Evolutionary conservation across 2,329 filamentous ascomycete species (phyloP), one percentile per base, ranked within the genome.

Genomic region (Penicillium sp.): DNA sequence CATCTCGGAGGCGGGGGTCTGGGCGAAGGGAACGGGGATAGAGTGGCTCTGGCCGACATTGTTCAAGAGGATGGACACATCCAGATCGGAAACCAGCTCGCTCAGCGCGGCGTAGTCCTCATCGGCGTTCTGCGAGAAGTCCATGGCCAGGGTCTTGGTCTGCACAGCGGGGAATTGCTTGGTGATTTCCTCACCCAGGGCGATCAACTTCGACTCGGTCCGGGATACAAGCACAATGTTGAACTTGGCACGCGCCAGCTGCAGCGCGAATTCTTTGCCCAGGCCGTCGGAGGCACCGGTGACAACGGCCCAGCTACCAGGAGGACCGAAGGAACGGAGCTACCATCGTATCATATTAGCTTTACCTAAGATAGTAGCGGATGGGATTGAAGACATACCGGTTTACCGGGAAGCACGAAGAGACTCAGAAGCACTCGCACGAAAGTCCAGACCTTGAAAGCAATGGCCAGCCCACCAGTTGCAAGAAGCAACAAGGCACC

Each of bases 201-300:
- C 75, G 52, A 90, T 85, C 63, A 99, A 87, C 78, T 99, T 99
- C 40, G 90, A 90, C 64, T 89, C 83, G n/a, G 95, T 97, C 67
- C 95, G 92, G 44, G 94, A 97, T 58, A 99, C 88, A 65, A 99
- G 90, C 59, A 99, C 80, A 66, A 97, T 81, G 77, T 97, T 97
- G 85, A 93, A 99, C 67, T 92, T 92, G 73, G 94, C 92, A 58
- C 85, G 81, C 23, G 94, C 92, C 54, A 99, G 87, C 74, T 97
- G 92, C 29, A 89, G 82, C 35, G 93, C 91, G 73, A 91, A 99
- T 78, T 99, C 94, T 77, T 96, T 97, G 72, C 94, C 94, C 60
- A 99, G 87, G 61, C 94, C 95, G 75, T 99, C 94, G 11, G 92
- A 97, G 49, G 93, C 94, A 60, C 94, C 94, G 25, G 94, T 99